A percentile compares a stretch with the other conserved stretches of the same genome.
phyloP scores from a whole-genome alignment of 495 filamentous ascomycete species.

The Hypoxylon lienhwacheense region DNA sequence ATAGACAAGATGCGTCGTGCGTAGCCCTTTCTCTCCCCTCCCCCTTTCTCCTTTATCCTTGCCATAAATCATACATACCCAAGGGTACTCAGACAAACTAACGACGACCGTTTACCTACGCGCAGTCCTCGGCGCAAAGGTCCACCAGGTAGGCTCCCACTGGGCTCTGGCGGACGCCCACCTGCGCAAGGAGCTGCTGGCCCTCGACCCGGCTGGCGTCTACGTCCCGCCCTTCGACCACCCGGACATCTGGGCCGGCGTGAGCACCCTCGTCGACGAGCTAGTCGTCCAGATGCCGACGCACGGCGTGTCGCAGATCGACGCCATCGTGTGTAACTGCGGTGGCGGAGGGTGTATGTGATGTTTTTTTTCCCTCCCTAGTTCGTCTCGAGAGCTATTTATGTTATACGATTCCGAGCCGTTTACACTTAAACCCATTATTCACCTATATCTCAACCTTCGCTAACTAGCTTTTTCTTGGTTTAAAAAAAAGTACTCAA shows the following conservation, averaged over 20 bases:
- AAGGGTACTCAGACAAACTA: too few species aligned
- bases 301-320: constrained; percentile 47
- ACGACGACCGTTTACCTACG: not conserved
- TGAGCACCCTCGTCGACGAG: constrained; percentile 74
- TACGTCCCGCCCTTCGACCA: constrained; percentile 95
- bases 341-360: constrained; percentile 89
- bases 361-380: too few species aligned
- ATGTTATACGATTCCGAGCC: too few species aligned
- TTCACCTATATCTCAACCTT: too few species aligned
- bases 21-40: not conserved
- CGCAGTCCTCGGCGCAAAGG: constrained; percentile 64
- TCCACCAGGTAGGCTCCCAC: constrained; percentile 69
- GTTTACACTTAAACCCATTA: too few species aligned
- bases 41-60: not conserved
- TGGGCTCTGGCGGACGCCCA: constrained; percentile 79
- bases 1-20: constrained; percentile 62
- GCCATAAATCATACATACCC: not conserved
- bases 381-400: too few species aligned
- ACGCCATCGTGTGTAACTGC: constrained; percentile 79
- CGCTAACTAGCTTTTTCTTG: too few species aligned
- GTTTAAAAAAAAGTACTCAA: too few species aligned
- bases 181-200: constrained; percentile 64
- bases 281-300: constrained; percentile 60
- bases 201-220: constrained; percentile 54
- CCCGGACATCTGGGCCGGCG: constrained; percentile 79